Percentiles rank a stretch among this genome's conserved stretches.
Evolutionary conservation across 345 rosid species (phyloP).

Genomic region (Hibiscus mutabilis): DNA sequence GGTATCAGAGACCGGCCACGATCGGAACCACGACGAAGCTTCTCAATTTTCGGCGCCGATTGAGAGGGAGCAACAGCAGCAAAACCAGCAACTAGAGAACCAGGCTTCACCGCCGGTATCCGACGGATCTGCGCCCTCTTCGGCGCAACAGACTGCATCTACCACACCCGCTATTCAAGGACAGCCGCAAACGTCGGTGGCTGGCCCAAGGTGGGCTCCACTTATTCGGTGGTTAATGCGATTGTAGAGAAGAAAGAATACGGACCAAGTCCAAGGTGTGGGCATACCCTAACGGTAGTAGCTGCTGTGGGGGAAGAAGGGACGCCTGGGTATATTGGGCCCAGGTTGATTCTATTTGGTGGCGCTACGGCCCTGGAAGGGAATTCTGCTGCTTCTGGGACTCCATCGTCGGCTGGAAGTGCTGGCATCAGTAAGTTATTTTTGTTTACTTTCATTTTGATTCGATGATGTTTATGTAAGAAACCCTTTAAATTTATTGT

Average conservation of each 20-base stretch:
- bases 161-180: slow-evolving; percentile 17
- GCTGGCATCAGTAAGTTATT: slow-evolving; percentile 72
- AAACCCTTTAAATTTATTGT: too few species aligned
- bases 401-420: slow-evolving; percentile 93
- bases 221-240: slow-evolving; percentile 74
- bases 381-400: slow-evolving; percentile 76
- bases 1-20: slow-evolving; percentile 57
- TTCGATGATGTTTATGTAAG: not conserved
- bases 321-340: slow-evolving; percentile 66
- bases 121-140: slow-evolving; percentile 23
- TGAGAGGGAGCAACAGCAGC: slow-evolving; percentile 40
- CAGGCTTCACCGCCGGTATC: slow-evolving; percentile 30
- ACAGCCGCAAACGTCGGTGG: slow-evolving; percentile 36
- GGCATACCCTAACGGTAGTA: slow-evolving; percentile 90
- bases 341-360: slow-evolving; percentile 84
- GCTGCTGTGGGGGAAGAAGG: slow-evolving; percentile 96
- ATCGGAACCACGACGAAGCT: slow-evolving; percentile 27
- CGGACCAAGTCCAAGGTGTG: slow-evolving; percentile 96
- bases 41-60: slow-evolving; percentile 29
- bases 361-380: slow-evolving; percentile 99
- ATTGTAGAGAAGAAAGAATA: slow-evolving; percentile 83
- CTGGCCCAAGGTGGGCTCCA: slow-evolving; percentile 84
- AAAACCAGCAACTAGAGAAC: slow-evolving; percentile 27
- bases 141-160: slow-evolving; percentile 24
- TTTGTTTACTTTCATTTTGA: slow-evolving; percentile 1